Evolutionary conservation across 2,329 filamentous ascomycete species (phyloP).

Genomic region (Cercospora nicotianae): DNA sequence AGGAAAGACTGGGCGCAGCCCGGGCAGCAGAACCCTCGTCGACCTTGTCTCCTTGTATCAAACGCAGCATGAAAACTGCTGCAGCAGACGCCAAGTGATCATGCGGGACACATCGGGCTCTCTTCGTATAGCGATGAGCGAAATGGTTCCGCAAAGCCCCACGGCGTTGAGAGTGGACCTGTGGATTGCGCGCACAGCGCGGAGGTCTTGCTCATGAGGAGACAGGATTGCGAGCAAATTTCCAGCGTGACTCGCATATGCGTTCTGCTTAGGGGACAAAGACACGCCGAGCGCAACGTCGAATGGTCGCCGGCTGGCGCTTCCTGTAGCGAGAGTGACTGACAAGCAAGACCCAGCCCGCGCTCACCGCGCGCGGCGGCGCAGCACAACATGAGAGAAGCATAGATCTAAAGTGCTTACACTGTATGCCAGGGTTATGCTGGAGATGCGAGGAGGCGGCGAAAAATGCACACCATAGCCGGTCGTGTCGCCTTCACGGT

Average conservation of each 20-base stretch:
- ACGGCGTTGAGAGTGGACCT: not conserved
- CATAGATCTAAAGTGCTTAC: conserved; percentile 7
- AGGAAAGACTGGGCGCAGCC: not conserved
- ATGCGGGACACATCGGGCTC: not conserved
- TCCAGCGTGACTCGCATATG: not conserved
- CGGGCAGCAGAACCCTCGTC: not conserved
- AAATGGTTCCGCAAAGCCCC: not conserved
- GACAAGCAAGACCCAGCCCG: not conserved
- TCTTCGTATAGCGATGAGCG: not conserved
- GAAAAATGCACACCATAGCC: not conserved
- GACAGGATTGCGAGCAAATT: not conserved
- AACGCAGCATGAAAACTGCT: not conserved
- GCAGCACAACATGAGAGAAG: not conserved
- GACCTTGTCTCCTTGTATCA: not conserved
- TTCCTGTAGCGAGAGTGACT: not conserved
- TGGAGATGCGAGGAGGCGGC: not conserved
- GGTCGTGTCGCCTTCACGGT: not conserved
- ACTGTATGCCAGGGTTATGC: not conserved
- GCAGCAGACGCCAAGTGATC: not conserved
- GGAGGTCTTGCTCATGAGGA: not conserved
- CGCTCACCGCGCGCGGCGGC: not conserved
- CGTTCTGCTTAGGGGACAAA: not conserved
- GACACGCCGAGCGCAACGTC: not conserved
- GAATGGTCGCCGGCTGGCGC: not conserved
- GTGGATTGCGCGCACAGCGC: not conserved